Evolutionary conservation across 1,284 basidiomycete species (phyloP).

Genomic region (Ceratobasidium sp.): DNA sequence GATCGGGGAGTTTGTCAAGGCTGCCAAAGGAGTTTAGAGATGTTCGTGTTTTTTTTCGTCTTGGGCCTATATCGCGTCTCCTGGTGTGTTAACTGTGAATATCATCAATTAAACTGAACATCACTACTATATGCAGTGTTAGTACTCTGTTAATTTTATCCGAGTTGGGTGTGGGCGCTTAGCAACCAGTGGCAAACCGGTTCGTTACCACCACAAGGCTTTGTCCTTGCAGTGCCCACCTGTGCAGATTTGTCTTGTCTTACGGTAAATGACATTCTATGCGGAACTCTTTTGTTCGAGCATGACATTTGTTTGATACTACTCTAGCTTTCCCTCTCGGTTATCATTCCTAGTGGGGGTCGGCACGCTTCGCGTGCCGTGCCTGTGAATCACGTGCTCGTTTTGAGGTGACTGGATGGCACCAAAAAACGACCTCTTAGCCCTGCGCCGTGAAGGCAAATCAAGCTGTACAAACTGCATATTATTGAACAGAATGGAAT

Average conservation of each 20-base stretch:
- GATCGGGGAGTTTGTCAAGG: slow-evolving; percentile 74
- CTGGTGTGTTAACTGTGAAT: background rate
- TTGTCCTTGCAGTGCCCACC: background rate
- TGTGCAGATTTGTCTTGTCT: background rate
- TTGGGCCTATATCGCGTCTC: background rate
- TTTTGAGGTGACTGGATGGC: background rate
- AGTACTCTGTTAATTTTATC: no score
- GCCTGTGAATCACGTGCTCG: background rate
- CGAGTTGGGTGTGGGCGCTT: no score
- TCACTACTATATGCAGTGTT: no score
- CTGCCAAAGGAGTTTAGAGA: slow-evolving; percentile 60
- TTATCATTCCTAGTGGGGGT: no score
- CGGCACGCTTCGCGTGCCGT: background rate
- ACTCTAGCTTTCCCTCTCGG: background rate
- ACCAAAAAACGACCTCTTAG: background rate
- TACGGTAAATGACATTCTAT: background rate
- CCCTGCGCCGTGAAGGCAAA: background rate
- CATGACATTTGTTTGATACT: no score
- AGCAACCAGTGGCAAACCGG: no score
- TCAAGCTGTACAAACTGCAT: background rate
- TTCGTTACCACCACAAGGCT: no score
- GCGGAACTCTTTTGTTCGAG: no score
- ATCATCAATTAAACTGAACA: background rate
- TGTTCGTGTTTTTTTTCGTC: background rate
- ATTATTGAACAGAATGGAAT: background rate